phyloP scores from a whole-genome alignment of 192 early-diverging fungal genomes.

The Backusella mclennaniae region DNA sequence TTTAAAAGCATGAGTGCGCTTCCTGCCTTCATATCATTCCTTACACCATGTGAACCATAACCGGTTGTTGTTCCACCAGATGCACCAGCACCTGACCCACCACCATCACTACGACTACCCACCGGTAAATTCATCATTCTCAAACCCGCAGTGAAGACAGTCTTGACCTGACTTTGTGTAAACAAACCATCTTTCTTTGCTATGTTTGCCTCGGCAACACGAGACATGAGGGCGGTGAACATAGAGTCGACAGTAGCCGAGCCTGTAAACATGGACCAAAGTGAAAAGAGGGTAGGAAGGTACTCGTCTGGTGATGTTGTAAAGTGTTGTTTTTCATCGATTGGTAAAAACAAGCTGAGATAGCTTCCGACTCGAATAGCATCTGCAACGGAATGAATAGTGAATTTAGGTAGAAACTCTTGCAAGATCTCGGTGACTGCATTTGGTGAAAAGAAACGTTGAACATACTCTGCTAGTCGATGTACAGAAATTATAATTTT shows the following conservation, averaged over 20 bases:
- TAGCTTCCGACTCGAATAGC: slow-evolving; percentile 56
- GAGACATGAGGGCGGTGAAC: slow-evolving; percentile 70
- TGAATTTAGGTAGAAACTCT: slow-evolving; percentile 73
- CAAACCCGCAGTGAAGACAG: slow-evolving; percentile 52
- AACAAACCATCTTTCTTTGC: slow-evolving; percentile 48
- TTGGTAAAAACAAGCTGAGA: slow-evolving; percentile 73
- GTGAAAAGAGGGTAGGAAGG: slow-evolving; percentile 79
- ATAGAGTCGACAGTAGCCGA: slow-evolving; percentile 62
- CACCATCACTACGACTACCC: slow-evolving; percentile 44
- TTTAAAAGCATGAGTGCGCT: slow-evolving; percentile 36
- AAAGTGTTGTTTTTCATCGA: slow-evolving; percentile 16
- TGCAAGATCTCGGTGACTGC: slow-evolving; percentile 71
- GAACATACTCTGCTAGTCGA: slow-evolving; percentile 49
- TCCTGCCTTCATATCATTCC: slow-evolving; percentile 35
- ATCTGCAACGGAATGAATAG: slow-evolving; percentile 63
- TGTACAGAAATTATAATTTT: slow-evolving; percentile 49
- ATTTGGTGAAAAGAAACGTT: slow-evolving; percentile 68
- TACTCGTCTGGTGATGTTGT: slow-evolving; percentile 53
- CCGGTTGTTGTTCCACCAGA: slow-evolving; percentile 42
- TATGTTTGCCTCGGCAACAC: slow-evolving; percentile 58
- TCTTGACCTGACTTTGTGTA: slow-evolving; percentile 57
- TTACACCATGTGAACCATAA: slow-evolving; percentile 38
- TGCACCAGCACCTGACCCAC: slow-evolving; percentile 46
- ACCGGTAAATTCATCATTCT: slow-evolving; percentile 55
- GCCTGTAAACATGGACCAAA: slow-evolving; percentile 76